Conservation (phyloP, 2,329 filamentous ascomycete species). For the Monosporascus sp. region DNA sequence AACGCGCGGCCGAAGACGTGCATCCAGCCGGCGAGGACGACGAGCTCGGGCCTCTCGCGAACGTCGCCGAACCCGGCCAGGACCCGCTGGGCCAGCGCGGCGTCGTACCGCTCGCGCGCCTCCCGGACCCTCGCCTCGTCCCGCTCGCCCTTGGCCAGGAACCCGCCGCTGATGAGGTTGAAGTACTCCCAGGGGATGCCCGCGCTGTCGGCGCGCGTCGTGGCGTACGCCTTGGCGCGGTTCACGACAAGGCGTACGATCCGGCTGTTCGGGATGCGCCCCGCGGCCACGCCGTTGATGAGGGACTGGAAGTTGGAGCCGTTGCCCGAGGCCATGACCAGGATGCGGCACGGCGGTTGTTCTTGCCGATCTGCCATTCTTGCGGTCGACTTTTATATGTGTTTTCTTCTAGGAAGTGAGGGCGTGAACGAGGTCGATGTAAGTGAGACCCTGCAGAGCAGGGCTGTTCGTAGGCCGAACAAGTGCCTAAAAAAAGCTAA, state of each 20-base stretch:
- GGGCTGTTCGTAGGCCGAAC: too few relatives aligned
- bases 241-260: conserved; percentile 46
- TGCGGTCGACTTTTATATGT: background rate
- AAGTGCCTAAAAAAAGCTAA: background rate
- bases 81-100: conserved; percentile 64
- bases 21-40: conserved; percentile 86
- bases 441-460: too few relatives aligned
- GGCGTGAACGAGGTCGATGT: background rate
- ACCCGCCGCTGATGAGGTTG: conserved; percentile 72
- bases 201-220: conserved; percentile 38
- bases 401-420: background rate
- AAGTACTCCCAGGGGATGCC: conserved; percentile 73
- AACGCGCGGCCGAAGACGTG: conserved; percentile 69
- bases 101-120: conserved; percentile 66
- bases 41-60: conserved; percentile 58
- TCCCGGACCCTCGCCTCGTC: conserved; percentile 48
- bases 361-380: background rate
- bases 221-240: conserved; percentile 41
- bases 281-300: conserved; percentile 38
- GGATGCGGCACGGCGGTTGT: background rate
- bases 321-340: background rate
- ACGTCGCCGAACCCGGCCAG: conserved; percentile 31
- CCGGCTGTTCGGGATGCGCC: conserved; percentile 30
- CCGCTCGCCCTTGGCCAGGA: conserved; percentile 50
- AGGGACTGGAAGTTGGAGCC: conserved; percentile 63